Conservation (phyloP, 164 flowering plant species). For the Magnolia changhungtana region DNA sequence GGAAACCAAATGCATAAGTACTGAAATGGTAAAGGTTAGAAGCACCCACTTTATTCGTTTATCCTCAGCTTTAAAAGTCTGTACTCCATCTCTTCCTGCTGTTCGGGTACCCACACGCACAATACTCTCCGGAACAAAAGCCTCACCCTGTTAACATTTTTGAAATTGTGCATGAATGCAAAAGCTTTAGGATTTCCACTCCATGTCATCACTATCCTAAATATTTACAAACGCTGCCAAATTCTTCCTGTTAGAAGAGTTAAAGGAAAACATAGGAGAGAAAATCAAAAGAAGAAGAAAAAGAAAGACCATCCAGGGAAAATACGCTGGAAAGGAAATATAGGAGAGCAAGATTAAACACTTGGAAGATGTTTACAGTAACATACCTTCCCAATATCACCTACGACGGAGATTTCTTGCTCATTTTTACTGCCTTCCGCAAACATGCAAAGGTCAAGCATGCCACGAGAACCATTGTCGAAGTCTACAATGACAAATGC, state of each 20-base stretch:
- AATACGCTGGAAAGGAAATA: not conserved
- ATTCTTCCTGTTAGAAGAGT: not conserved
- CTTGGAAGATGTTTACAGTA: not conserved
- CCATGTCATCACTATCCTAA: not conserved
- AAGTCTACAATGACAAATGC: conserved; percentile 91
- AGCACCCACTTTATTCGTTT: conserved; percentile 59
- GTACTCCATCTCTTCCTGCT: conserved; percentile 70
- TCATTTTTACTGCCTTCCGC: conserved; percentile 98
- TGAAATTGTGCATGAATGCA: not conserved
- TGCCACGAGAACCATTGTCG: conserved; percentile 82
- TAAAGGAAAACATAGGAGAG: too few relatives aligned
- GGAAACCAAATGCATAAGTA: not conserved
- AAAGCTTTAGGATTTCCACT: not conserved
- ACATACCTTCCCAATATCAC: conserved; percentile 77
- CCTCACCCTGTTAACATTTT: conserved; percentile 64
- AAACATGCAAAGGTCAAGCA: conserved; percentile 98
- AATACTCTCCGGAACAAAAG: conserved; percentile 81
- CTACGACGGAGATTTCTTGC: conserved; percentile 95
- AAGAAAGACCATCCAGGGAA: not conserved
- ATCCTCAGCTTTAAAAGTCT: conserved; percentile 60
- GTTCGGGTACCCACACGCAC: conserved; percentile 65
- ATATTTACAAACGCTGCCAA: not conserved
- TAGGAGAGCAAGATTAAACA: not conserved
- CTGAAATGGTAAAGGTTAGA: not conserved
- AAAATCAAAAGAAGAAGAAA: not conserved